Conservation (phyloP, 208 protist genomes). For the Leishmania martiniquensis region DNA sequence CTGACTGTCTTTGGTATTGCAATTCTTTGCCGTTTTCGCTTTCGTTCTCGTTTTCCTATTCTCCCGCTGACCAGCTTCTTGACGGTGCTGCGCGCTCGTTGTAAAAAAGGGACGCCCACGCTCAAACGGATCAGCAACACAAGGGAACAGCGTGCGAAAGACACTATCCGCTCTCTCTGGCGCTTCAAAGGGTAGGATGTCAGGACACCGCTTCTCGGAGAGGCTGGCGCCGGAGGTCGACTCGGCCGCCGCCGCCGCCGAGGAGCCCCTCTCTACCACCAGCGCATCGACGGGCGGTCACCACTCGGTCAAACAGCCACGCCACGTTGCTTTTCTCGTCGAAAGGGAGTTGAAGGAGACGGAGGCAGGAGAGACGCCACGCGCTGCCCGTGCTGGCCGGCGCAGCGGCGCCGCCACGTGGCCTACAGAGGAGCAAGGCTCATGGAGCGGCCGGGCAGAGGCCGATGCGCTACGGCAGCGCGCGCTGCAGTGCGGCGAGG, state of each 20-base stretch:
- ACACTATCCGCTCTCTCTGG: neutral
- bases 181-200: neutral
- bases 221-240: neutral
- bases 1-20: neutral
- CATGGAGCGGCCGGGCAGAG: constrained; percentile 28
- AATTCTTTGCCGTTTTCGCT: neutral
- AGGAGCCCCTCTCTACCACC: neutral
- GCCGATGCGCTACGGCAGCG: constrained; percentile 46
- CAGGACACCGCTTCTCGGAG: neutral
- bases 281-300: neutral
- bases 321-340: constrained; percentile 34
- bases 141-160: neutral
- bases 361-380: constrained; percentile 2
- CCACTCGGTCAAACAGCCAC: constrained; percentile 2
- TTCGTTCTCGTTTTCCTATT: neutral
- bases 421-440: constrained; percentile 1
- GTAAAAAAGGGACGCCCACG: neutral
- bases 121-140: neutral
- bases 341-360: constrained; percentile 14
- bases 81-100: neutral
- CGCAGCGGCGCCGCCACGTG: neutral
- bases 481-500: constrained; percentile 35
- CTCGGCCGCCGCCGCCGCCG: constrained; percentile 15
- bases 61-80: neutral
- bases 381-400: neutral